These are phyloP conservation scores for Monascus ruber DNA, from an alignment of 2,329 filamentous ascomycete species.

Conservation along the genomic window DNA sequence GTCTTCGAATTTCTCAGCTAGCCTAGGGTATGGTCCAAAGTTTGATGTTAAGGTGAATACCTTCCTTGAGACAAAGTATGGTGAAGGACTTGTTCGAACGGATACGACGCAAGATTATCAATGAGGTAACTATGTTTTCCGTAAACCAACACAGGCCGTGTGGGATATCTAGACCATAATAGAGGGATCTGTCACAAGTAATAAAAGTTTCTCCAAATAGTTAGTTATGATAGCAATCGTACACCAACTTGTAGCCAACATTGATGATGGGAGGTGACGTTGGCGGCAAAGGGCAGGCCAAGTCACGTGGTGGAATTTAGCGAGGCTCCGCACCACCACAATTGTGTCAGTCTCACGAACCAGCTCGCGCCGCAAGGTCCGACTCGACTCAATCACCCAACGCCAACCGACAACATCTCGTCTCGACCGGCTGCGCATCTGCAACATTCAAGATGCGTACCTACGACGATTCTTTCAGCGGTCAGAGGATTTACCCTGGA, in stretches of 20 bases:
- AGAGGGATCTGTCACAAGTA: no score
- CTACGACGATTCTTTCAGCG: constrained; percentile 70
- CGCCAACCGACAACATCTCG: constrained; percentile 30
- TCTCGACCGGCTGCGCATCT: constrained; percentile 33
- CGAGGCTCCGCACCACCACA: constrained; percentile 30
- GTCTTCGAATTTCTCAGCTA: neutral
- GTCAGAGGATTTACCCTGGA: constrained; percentile 68
- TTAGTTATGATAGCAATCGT: neutral
- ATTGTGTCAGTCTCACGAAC: constrained; percentile 25
- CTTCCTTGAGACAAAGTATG: no score
- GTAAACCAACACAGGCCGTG: no score
- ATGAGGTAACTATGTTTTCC: no score
- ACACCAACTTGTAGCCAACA: neutral
- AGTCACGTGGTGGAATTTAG: constrained; percentile 35
- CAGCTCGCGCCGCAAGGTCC: constrained; percentile 24
- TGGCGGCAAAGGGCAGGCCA: constrained; percentile 24
- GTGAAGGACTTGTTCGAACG: no score
- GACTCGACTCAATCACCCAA: constrained; percentile 33
- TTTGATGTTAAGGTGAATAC: no score
- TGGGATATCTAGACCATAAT: no score
- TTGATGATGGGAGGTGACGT: neutral
- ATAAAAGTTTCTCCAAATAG: neutral
- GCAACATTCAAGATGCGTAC: constrained; percentile 55
- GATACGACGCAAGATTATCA: no score
- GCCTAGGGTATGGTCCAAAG: no score